Base-by-base conservation (phyloP, 805 yeast species). In the Lipomyces chichibuensis region DNA sequence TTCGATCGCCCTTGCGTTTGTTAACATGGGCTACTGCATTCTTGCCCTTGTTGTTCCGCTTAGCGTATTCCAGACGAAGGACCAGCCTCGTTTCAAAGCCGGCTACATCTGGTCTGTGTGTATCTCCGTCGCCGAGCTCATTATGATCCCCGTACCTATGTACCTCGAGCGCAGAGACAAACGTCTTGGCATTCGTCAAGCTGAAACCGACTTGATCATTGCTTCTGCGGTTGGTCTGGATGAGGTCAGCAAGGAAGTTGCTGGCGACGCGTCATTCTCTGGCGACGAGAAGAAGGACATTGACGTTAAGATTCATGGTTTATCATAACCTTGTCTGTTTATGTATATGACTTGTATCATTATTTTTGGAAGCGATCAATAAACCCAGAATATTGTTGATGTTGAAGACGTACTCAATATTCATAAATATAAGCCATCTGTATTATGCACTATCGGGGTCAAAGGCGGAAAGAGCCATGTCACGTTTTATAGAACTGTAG, bases 241-340 rank as follows among this genome's bases (percentile, higher is more conserved):
- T 27, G 65, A 23, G 85, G 83, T 20, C 84, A 84, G 59, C 5
- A 8, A 35, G 39, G 39, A 35, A 14, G 39, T 35, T 35, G 39
- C 17, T 14, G 39, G 39, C 14, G 17, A 35, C 2, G 39, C 2
- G 39, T 35, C 39, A 35, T 35, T 35, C 39, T 35, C 39, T 14
- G 13, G 39, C 14, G 5, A 35, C 4, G 39, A 35, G 39, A 35
- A 35, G 39, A 35, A 35, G 39, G 39, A 11, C 5, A 3, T 4
- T 14, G 39, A 35, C 14, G 39, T 35, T 14, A 35, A 35, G 39
- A 5, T 35, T 9, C 11, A 14, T 35, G 39, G 13, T 35, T 35
- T 35, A 14, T 35, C 39, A 35, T 35, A 17, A 35, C 13, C 29
- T 27, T 27, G 29, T 27, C 4, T 27, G 5, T 27, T 27, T 27